Base-by-base conservation (phyloP, 768 basidiomycete species). In the Collybia sordida region DNA sequence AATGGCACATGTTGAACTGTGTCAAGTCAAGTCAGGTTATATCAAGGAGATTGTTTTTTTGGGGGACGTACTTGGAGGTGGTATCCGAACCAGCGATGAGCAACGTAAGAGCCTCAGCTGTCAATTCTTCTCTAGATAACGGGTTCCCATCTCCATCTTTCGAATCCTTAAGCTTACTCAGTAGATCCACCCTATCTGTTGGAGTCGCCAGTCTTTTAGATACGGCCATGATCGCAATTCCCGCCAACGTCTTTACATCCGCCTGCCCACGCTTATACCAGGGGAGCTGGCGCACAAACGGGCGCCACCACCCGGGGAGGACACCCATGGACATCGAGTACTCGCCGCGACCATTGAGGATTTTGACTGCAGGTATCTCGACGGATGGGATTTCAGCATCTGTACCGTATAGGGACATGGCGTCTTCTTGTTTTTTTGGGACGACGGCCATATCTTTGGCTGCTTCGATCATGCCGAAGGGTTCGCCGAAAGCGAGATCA, bases 81-180 rank as follows among this genome's bases (percentile, higher is more conserved):
- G 93, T 97, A 60, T 97, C 93, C 3, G 87, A 89, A 1, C 93
- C 93, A 5, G 91, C 91, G 55, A 94, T 93, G 15, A 94, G 77
- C 42, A 93, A 81, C 0, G 92, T 93, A 17, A 90, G 67, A 39
- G 88, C 87, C 70, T 97, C 94, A 0, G 93, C 93, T 1, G 92
- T 96, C 49, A 97, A 69, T 62, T 96, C 94, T 57, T 82, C 83
- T 22, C 77, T 75, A 0, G 87, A 83, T n/a, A n/a, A n/a, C n/a
- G n/a, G n/a, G n/a, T n/a, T n/a, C n/a, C n/a, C n/a, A n/a, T 77
- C 67, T 41, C 84, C 81, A 60, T 96, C 94, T 55, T 82, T 80
- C 5, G 84, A 90, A 35, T 77, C 70, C 60, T 92, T 88, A 2
- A 97, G 74, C 65, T 91, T 91, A 59, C 84, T 83, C 40, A 97